phyloP scores from a whole-genome alignment of 305 asterid species.

The Petunia hybrid region DNA sequence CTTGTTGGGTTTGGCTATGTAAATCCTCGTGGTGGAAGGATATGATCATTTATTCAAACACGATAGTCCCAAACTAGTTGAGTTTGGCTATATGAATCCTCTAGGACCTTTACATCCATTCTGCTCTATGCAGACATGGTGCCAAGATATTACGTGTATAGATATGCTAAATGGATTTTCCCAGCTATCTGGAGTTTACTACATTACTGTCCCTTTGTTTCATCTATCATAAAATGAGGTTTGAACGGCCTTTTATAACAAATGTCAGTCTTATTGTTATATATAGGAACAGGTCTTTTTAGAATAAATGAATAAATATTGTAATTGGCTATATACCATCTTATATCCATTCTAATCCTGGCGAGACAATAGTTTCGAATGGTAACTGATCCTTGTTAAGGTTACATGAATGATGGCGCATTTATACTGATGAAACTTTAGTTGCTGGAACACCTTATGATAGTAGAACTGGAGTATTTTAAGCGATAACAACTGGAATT shows the following conservation, averaged over 20 bases:
- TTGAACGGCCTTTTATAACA: background rate
- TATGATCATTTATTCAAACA: background rate
- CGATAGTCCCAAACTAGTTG: constrained; percentile 9
- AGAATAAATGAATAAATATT: too few relatives aligned
- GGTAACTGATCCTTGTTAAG: constrained; percentile 9
- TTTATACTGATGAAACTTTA: background rate
- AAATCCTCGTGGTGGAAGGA: constrained; percentile 35
- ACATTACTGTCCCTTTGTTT: background rate
- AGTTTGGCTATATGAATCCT: background rate
- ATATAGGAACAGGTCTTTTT: background rate
- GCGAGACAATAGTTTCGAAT: constrained; percentile 9
- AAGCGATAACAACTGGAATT: background rate
- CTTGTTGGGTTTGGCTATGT: background rate
- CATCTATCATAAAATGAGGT: background rate
- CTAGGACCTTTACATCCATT: background rate
- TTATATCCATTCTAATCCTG: background rate
- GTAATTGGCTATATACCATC: background rate
- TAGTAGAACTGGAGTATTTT: background rate
- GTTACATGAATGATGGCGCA: background rate
- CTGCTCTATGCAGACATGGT: background rate
- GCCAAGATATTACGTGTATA: constrained; percentile 23
- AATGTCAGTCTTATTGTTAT: background rate
- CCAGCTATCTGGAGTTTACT: background rate
- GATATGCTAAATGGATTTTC: background rate
- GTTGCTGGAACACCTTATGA: constrained; percentile 7